Percentiles rank a stretch among this genome's conserved stretches.
These are phyloP conservation scores for Hypoxylon trugodes DNA, from an alignment of 495 filamentous ascomycete genomes.

Conservation along the genomic window DNA sequence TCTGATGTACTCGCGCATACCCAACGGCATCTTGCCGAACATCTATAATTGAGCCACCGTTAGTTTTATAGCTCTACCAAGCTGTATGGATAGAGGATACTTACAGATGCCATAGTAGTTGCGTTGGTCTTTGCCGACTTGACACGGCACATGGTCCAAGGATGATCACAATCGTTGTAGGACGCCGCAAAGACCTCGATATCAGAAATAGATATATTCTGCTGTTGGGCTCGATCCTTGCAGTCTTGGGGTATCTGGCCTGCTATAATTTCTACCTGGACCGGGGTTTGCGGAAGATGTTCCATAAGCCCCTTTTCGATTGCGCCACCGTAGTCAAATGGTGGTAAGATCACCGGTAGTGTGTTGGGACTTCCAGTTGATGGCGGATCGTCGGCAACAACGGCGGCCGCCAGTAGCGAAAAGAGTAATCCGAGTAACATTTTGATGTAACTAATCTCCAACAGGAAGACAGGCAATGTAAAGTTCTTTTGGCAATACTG, in stretches of 20 bases:
- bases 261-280: not conserved
- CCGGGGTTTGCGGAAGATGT: not conserved
- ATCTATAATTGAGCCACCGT: not conserved
- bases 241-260: constrained; percentile 3
- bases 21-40: constrained; percentile 46
- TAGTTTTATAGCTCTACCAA: not conserved
- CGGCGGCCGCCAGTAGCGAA: not conserved
- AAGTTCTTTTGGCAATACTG: too few relatives aligned
- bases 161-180: constrained; percentile 43
- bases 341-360: not conserved
- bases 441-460: too few relatives aligned
- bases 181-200: constrained; percentile 43
- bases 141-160: constrained; percentile 48
- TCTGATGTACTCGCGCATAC: constrained; percentile 40
- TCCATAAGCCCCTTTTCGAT: constrained; percentile 6
- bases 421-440: too few relatives aligned
- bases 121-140: constrained; percentile 32
- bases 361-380: not conserved
- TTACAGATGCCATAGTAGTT: constrained; percentile 28
- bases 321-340: not conserved
- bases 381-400: not conserved
- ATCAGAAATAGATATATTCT: constrained; percentile 15
- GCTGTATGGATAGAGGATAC: not conserved
- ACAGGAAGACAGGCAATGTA: too few relatives aligned
- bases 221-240: not conserved